Percentiles rank a stretch among this genome's conserved stretches.
Conservation (phyloP, 2,329 filamentous ascomycete genomes). For the Trichoderma harzianum region DNA sequence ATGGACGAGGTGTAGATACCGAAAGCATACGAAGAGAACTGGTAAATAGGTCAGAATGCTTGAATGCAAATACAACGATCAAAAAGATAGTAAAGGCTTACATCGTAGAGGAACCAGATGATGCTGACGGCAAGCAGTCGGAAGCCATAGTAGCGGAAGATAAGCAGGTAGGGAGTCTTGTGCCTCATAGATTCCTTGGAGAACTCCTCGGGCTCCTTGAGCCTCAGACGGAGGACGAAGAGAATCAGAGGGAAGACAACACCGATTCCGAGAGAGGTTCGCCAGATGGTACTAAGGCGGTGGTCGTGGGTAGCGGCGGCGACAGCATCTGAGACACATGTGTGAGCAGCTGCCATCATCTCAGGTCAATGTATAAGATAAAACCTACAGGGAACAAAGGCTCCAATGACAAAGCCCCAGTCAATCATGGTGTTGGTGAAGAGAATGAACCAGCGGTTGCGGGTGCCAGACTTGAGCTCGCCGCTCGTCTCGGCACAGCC, state of each 20-base stretch:
- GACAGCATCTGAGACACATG: conserved; percentile 39
- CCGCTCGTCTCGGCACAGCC: conserved; percentile 80
- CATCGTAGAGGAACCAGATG: conserved; percentile 84
- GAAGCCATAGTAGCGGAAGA: conserved; percentile 67
- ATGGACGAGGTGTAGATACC: conserved; percentile 80
- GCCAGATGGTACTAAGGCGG: conserved; percentile 75
- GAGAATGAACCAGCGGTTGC: conserved; percentile 89
- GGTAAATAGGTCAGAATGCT: neutral
- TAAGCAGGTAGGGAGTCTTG: conserved; percentile 54
- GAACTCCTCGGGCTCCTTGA: conserved; percentile 78
- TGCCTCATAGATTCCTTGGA: conserved; percentile 64
- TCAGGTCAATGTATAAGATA: neutral
- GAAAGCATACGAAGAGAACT: conserved; percentile 81
- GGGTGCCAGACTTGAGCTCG: conserved; percentile 72
- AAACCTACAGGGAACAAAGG: conserved; percentile 62
- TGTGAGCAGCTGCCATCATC: neutral
- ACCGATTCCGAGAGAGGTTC: conserved; percentile 74
- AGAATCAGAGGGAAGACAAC: conserved; percentile 72
- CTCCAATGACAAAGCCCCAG: conserved; percentile 74
- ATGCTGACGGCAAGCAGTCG: conserved; percentile 66
- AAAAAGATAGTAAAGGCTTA: conserved; percentile 32
- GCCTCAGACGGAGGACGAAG: conserved; percentile 66
- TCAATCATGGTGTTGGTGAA: conserved; percentile 90
- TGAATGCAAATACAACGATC: fast-evolving
- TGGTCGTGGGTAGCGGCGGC: conserved; percentile 54